phyloP scores from a whole-genome alignment of 164 flowering plant species.

The Dillenia turbinata region DNA sequence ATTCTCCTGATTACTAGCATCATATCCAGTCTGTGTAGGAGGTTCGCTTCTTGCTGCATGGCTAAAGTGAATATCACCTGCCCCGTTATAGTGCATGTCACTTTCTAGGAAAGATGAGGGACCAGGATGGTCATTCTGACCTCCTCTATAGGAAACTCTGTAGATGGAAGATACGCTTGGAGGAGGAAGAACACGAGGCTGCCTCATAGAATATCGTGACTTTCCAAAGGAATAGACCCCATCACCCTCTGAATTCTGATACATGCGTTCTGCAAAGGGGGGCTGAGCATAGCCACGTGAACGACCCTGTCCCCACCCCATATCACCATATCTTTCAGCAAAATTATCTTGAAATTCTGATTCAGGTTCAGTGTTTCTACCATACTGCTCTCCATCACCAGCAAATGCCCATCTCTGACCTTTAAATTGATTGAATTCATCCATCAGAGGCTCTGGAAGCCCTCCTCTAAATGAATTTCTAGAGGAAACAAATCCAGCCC shows the following conservation, averaged over 20 bases:
- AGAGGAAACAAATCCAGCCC: conserved; percentile 40
- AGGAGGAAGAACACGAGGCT: conserved; percentile 97
- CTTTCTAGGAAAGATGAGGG: conserved; percentile 38
- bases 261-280: conserved; percentile 47
- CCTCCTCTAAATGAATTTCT: conserved; percentile 41
- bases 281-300: conserved; percentile 34
- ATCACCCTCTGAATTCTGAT: conserved; percentile 63
- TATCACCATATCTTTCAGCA: conserved; percentile 51
- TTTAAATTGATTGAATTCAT: conserved; percentile 45
- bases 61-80: conserved; percentile 27
- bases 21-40: conserved; percentile 25
- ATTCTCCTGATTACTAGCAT: conserved; percentile 26
- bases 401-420: conserved; percentile 61
- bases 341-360: conserved; percentile 50
- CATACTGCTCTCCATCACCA: conserved; percentile 50
- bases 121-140: conserved; percentile 38
- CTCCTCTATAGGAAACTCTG: conserved; percentile 37
- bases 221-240: conserved; percentile 62
- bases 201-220: conserved; percentile 74
- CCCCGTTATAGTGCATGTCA: conserved; percentile 22
- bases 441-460: conserved; percentile 35
- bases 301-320: conserved; percentile 64
- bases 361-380: conserved; percentile 42
- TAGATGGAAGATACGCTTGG: conserved; percentile 64
- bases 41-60: conserved; percentile 36